Evolutionary conservation across 805 yeast genomes (phyloP).

Genomic region (Citeromyces matritensis): DNA sequence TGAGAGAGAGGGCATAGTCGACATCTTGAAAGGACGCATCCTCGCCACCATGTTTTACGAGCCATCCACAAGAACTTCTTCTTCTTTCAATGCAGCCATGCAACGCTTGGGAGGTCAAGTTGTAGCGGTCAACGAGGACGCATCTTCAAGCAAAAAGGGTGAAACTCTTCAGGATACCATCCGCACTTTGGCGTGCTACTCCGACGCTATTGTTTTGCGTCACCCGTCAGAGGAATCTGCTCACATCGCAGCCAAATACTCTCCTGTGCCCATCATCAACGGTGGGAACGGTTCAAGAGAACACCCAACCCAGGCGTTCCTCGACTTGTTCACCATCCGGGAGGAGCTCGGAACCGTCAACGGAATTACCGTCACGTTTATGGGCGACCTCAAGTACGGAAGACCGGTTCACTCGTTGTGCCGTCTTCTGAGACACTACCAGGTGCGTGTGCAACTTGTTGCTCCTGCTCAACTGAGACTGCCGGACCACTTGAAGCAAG

Average conservation of each 20-base stretch:
- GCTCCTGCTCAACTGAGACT: conserved; percentile 79
- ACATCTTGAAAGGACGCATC: conserved; percentile 78
- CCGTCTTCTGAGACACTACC: conserved; percentile 79
- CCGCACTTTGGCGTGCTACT: conserved; percentile 86
- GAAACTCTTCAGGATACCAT: conserved; percentile 96
- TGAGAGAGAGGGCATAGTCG: conserved; percentile 90
- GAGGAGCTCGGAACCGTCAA: conserved; percentile 98
- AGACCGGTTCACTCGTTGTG: conserved; percentile 97
- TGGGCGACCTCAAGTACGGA: conserved; percentile 98
- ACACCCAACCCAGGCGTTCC: conserved; percentile 97
- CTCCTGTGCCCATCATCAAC: conserved; percentile 93
- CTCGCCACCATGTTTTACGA: conserved; percentile 94
- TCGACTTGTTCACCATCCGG: conserved; percentile 94
- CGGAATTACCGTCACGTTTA: conserved; percentile 93
- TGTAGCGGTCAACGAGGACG: conserved; percentile 67
- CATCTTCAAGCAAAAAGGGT: conserved; percentile 96
- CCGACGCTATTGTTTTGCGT: conserved; percentile 94
- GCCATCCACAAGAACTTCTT: conserved; percentile 94
- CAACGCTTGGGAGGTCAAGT: conserved; percentile 98
- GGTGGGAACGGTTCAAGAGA: conserved; percentile 98
- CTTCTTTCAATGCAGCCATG: conserved; percentile 98
- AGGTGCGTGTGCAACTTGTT: conserved; percentile 84
- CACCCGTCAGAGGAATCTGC: conserved; percentile 92
- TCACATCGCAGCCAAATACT: conserved; percentile 86
- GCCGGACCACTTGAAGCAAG: conserved; percentile 60